These are phyloP conservation scores for Solanum microdontum DNA, from an alignment of 257 asterid genomes.

Conservation along the genomic window DNA sequence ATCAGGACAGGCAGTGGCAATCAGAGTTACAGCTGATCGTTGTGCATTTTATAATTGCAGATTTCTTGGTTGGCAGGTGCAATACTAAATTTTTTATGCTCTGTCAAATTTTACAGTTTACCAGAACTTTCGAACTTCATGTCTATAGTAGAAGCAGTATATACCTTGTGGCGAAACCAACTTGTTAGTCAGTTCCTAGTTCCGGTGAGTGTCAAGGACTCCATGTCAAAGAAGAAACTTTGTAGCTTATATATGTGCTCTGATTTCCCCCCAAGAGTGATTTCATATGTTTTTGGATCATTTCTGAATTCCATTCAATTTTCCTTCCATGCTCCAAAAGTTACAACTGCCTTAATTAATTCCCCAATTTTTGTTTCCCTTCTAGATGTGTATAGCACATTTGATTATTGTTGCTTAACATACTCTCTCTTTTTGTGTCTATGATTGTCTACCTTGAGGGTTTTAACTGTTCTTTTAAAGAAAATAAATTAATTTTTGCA, in stretches of 20 bases:
- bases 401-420: background rate
- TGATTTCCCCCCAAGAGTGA: background rate
- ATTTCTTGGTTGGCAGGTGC: slow-evolving; percentile 96
- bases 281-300: background rate
- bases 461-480: background rate
- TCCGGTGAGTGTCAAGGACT: background rate
- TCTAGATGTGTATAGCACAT: background rate
- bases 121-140: background rate
- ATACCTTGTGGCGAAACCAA: background rate
- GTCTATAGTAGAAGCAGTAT: background rate
- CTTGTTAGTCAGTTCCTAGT: background rate
- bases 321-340: background rate
- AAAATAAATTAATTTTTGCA: slow-evolving; percentile 14
- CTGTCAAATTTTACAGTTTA: background rate
- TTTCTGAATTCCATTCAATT: background rate
- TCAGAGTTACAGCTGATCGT: slow-evolving; percentile 87
- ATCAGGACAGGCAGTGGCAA: slow-evolving; percentile 95
- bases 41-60: slow-evolving; percentile 89
- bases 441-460: background rate
- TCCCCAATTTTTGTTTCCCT: background rate
- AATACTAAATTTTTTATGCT: background rate
- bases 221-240: background rate
- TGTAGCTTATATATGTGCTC: background rate
- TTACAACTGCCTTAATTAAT: background rate
- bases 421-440: background rate